These are phyloP conservation scores for Aspergillus panamensis DNA, from an alignment of 495 filamentous ascomycete genomes.

Conservation along the genomic window DNA sequence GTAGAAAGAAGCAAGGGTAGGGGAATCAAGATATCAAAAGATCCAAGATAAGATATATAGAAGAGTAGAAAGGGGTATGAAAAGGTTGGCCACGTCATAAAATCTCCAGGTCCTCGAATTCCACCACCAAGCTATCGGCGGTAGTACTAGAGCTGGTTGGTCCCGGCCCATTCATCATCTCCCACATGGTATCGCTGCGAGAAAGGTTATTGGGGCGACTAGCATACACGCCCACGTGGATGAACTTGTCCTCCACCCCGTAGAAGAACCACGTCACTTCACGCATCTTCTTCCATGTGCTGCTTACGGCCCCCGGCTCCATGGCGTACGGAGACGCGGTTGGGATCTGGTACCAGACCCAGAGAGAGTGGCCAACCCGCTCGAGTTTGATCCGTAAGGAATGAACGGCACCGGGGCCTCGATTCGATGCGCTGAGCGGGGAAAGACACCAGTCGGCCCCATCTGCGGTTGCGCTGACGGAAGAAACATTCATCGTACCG, in stretches of 20 bases:
- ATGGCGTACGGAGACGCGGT: conserved; percentile 33
- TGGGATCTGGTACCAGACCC: conserved; percentile 55
- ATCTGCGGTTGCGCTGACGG: conserved; percentile 53
- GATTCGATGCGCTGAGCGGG: conserved; percentile 32
- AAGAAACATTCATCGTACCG: conserved; percentile 50
- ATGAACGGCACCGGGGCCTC: conserved; percentile 25
- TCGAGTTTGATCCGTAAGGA: conserved; percentile 58
- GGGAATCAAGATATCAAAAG: not conserved
- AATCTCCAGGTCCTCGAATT: conserved; percentile 58
- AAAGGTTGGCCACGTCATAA: conserved; percentile 31
- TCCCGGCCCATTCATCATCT: conserved; percentile 41
- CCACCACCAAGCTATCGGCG: conserved; percentile 47
- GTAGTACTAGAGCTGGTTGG: conserved; percentile 23
- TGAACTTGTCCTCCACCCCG: conserved; percentile 56
- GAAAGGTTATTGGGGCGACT: conserved; percentile 46
- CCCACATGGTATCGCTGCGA: conserved; percentile 39
- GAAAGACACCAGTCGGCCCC: conserved; percentile 56
- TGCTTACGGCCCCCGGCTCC: conserved; percentile 41
- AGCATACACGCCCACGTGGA: conserved; percentile 56
- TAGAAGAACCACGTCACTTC: conserved; percentile 62
- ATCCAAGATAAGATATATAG: not conserved
- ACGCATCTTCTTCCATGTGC: conserved; percentile 54
- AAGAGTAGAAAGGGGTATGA: conserved; percentile 2
- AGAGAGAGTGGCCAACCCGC: conserved; percentile 52
- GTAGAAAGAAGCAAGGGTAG: too few species aligned